Conservation (phyloP, 1,284 basidiomycete genomes). For the Fomitiporia mediterranea region DNA sequence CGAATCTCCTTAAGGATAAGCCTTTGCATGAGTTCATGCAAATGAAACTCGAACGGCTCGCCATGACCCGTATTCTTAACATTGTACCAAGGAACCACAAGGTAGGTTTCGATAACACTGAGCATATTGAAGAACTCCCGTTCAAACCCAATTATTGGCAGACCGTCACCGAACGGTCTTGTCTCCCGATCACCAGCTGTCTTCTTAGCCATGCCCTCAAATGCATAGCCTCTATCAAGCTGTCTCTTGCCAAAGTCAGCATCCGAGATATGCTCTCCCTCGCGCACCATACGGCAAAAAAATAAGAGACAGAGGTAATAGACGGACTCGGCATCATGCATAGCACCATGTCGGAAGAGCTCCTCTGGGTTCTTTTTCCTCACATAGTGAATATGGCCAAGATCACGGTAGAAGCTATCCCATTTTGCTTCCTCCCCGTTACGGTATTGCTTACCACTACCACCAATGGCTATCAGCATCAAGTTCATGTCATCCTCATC, state of each 20-base stretch:
- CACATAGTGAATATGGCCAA: neutral
- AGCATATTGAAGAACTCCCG: neutral
- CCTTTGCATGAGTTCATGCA: conserved; percentile 5
- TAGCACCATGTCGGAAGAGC: neutral
- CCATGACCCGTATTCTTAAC: neutral
- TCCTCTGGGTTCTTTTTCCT: neutral
- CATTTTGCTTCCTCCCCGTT: neutral
- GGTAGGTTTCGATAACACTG: neutral
- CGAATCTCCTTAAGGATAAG: neutral
- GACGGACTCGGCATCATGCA: conserved; percentile 4
- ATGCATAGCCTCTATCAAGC: too few relatives aligned
- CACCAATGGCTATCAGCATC: neutral
- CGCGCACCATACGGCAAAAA: conserved; percentile 2
- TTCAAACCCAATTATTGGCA: too few relatives aligned
- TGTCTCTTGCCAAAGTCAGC: too few relatives aligned
- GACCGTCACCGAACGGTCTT: too few relatives aligned
- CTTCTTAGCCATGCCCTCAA: too few relatives aligned
- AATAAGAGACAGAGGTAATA: neutral
- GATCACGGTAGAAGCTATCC: neutral
- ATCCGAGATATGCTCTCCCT: too few relatives aligned
- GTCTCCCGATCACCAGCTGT: too few relatives aligned
- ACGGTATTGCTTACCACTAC: neutral
- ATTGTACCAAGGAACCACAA: neutral
- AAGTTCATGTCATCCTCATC: neutral
- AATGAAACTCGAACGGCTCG: neutral